Evolutionary conservation across 148 eudicot species (phyloP).

Genomic region (Euryodendron excelsum): DNA sequence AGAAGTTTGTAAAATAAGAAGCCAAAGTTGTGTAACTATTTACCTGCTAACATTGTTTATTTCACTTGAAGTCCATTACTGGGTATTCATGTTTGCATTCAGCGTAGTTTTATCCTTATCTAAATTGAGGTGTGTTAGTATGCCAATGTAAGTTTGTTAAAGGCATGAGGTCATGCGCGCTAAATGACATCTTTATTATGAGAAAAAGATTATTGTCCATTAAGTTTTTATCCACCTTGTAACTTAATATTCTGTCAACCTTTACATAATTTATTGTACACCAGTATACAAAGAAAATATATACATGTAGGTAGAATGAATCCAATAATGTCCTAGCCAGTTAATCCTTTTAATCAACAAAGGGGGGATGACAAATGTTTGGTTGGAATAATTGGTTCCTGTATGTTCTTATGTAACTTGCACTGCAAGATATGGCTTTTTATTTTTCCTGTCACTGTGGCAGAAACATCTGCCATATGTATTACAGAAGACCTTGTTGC

Average conservation of each 20-base stretch:
- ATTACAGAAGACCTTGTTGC: background rate
- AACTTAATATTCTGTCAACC: background rate
- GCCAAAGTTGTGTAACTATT: background rate
- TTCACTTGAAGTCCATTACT: background rate
- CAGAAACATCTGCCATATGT: background rate
- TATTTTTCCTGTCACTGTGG: background rate
- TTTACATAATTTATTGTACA: too few species aligned
- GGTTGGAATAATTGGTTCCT: too few species aligned
- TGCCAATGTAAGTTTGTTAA: background rate
- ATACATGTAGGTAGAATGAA: background rate
- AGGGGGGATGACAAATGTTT: background rate
- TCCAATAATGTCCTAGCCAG: background rate
- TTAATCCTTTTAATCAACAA: background rate
- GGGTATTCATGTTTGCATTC: background rate
- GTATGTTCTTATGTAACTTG: background rate
- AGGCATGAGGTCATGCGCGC: background rate
- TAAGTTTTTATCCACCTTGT: background rate
- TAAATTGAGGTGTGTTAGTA: background rate
- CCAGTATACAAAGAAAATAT: background rate
- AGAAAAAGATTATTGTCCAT: background rate
- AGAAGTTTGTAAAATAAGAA: slow-evolving; percentile 1
- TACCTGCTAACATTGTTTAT: background rate
- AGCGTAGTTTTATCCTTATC: background rate
- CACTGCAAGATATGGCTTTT: background rate
- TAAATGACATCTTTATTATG: background rate